Evolutionary conservation across 352 stramenopile genomes (phyloP).

Genomic region (Phytophthora chlamydospora): DNA sequence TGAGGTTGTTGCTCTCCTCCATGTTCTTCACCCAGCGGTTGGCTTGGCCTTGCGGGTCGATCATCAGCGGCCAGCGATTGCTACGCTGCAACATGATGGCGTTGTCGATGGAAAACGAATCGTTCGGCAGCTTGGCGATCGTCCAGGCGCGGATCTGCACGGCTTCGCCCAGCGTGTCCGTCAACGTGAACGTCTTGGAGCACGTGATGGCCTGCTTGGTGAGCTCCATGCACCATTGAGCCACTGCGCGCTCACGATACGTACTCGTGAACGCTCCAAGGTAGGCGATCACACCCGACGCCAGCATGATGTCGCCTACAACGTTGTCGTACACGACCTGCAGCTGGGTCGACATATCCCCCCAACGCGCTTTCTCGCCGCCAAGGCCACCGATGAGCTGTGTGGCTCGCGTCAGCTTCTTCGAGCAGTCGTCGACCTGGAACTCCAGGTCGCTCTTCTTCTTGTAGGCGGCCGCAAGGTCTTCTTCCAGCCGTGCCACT

Average conservation of each 20-base stretch:
- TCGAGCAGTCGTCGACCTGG: constrained; percentile 93
- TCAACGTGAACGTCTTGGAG: constrained; percentile 81
- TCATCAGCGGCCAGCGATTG: constrained; percentile 97
- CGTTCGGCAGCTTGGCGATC: constrained; percentile 95
- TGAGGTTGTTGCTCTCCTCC: constrained; percentile 90
- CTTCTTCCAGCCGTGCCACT: constrained; percentile 86
- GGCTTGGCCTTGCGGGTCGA: constrained; percentile 95
- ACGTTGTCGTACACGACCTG: constrained; percentile 92
- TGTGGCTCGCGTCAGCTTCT: constrained; percentile 92
- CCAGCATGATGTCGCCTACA: constrained; percentile 93
- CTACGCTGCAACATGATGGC: constrained; percentile 93
- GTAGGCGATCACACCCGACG: constrained; percentile 94
- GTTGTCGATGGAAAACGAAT: constrained; percentile 96
- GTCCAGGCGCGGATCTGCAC: constrained; percentile 95
- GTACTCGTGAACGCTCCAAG: constrained; percentile 92
- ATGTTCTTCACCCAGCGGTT: constrained; percentile 97
- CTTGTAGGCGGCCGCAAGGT: constrained; percentile 91
- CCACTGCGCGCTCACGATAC: constrained; percentile 91
- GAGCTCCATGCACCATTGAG: constrained; percentile 77
- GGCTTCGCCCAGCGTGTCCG: constrained; percentile 89
- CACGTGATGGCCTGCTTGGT: constrained; percentile 79
- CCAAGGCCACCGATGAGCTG: constrained; percentile 94
- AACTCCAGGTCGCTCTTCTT: constrained; percentile 92
- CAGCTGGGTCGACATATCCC: constrained; percentile 87
- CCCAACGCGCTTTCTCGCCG: constrained; percentile 94